Evolutionary conservation across 2,329 filamentous ascomycete species (phyloP).

Genomic region (Dryadomyces sulphureus): DNA sequence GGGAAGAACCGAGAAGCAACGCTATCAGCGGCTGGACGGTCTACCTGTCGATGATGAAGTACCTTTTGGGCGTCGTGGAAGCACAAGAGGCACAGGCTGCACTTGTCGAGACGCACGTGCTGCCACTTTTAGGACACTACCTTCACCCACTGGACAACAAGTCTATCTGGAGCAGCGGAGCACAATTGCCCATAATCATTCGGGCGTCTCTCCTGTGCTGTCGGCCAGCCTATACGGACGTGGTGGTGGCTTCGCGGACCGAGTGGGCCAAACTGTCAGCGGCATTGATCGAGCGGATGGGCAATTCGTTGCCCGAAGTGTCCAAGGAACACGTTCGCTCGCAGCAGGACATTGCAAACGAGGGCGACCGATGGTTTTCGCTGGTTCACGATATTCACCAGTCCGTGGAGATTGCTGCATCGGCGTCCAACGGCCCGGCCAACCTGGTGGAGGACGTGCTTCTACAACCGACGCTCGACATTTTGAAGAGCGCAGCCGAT

Average conservation of each 20-base stretch:
- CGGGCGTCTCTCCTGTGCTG: conserved; percentile 31
- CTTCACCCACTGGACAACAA: conserved; percentile 29
- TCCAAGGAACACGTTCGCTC: conserved; percentile 63
- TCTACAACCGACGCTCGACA: conserved; percentile 13
- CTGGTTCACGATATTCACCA: conserved; percentile 32
- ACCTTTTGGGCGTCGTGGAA: conserved; percentile 32
- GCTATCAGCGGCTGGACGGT: conserved; percentile 56
- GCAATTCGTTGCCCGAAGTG: conserved; percentile 65
- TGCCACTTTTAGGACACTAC: conserved; percentile 40
- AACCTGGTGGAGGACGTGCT: conserved; percentile 12
- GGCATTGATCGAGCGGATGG: conserved; percentile 50
- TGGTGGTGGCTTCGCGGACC: conserved; percentile 32
- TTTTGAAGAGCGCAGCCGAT: conserved; percentile 20
- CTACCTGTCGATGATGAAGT: conserved; percentile 51
- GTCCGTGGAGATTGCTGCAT: conserved; percentile 2
- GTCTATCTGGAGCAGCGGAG: conserved; percentile 18
- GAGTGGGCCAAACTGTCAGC: conserved; percentile 51
- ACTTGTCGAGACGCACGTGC: conserved; percentile 34
- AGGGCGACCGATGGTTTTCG: conserved; percentile 53
- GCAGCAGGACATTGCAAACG: conserved; percentile 51
- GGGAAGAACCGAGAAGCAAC: conserved; percentile 61
- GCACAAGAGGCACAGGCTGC: conserved; percentile 27
- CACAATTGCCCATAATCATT: conserved; percentile 24
- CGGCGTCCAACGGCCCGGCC: conserved; percentile 9
- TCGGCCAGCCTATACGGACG: conserved; percentile 22